A percentile compares a stretch with the other conserved stretches of the same genome.
Conservation (phyloP, 805 yeast genomes). For the Metschnikowia noctiluminum region DNA sequence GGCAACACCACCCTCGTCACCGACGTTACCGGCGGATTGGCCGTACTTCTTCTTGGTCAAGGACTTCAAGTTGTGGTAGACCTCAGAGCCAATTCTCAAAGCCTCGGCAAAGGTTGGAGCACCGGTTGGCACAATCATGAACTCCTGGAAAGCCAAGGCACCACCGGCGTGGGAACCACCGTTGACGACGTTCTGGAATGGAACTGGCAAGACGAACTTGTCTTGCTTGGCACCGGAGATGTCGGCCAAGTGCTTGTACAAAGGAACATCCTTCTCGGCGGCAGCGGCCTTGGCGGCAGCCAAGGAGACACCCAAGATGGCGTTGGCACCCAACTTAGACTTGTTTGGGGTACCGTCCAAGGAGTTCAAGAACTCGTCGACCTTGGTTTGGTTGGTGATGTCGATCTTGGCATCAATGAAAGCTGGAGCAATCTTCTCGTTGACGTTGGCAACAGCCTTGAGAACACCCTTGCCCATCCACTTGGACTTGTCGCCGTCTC, state of each 20-base stretch:
- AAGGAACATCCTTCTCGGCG: slow-evolving; percentile 89
- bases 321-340: slow-evolving; percentile 97
- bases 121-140: slow-evolving; percentile 96
- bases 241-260: slow-evolving; percentile 87
- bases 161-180: slow-evolving; percentile 99
- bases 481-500: slow-evolving; percentile 96
- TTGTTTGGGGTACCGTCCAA: slow-evolving; percentile 98
- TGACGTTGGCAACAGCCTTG: slow-evolving; percentile 96
- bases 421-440: slow-evolving; percentile 93
- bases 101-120: slow-evolving; percentile 93
- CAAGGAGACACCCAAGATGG: slow-evolving; percentile 95
- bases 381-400: slow-evolving; percentile 79
- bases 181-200: slow-evolving; percentile 97
- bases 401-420: slow-evolving; percentile 75
- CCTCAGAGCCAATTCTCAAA: slow-evolving; percentile 95
- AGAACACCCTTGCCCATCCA: slow-evolving; percentile 99
- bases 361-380: slow-evolving; percentile 79
- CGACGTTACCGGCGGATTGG: slow-evolving; percentile 98
- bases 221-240: slow-evolving; percentile 67
- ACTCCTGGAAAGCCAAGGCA: slow-evolving; percentile 97
- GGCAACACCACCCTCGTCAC: slow-evolving; percentile 99
- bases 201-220: slow-evolving; percentile 96
- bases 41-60: slow-evolving; percentile 95
- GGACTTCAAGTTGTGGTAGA: slow-evolving; percentile 93
- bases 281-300: slow-evolving; percentile 99